Base-by-base conservation (phyloP, 1,139 yeast genomes). In the Pichia norvegensis region DNA sequence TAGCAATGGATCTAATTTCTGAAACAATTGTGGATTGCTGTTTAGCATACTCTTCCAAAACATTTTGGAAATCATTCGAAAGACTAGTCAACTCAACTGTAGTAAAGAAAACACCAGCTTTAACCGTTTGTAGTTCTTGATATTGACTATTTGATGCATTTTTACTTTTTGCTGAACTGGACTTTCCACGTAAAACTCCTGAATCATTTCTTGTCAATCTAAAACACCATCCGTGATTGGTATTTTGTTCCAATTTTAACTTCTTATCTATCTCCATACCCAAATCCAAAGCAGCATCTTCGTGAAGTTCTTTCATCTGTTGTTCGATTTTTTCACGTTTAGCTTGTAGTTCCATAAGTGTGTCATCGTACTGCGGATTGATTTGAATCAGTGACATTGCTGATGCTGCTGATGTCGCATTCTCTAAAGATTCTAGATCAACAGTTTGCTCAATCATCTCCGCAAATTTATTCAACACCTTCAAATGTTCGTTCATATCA, bases 21-120 rank as follows among this genome's bases (percentile, higher is more conserved):
- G 76, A 78, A 29, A 88, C 95, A 38, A 92, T 75, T 14, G 80
- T 78, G 4, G 81, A 67, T 65, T 92, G 97, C 51, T 85, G 82
- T 45, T 68, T 67, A 52, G 83, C 79, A 63, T 90, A 92, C 48
- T 81, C 83, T 17, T 72, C 70, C 49, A 79, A 79, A 21, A 82
- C 70, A 41, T 77, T 76, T 13, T 68, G 66, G 56, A 79, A 82
- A 50, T 80, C 78, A 40, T 70, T 68, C 9, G 90, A 78, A 39
- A 82, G 69, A n/a, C 70, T 67, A 39, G 76, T 72, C 52, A 92
- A 69, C 52, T 74, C 73, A 37, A 69, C 66, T 3, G 95, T 86
- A 7, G 95, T 86, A 68, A 92, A 92, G 62, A 73, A 87, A 2
- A 90, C 92, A 47, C 98, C 98, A 1, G 96, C 95, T 63, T 92